phyloP scores from a whole-genome alignment of 192 early-diverging fungal genomes.

The Coemansia interrupta region DNA sequence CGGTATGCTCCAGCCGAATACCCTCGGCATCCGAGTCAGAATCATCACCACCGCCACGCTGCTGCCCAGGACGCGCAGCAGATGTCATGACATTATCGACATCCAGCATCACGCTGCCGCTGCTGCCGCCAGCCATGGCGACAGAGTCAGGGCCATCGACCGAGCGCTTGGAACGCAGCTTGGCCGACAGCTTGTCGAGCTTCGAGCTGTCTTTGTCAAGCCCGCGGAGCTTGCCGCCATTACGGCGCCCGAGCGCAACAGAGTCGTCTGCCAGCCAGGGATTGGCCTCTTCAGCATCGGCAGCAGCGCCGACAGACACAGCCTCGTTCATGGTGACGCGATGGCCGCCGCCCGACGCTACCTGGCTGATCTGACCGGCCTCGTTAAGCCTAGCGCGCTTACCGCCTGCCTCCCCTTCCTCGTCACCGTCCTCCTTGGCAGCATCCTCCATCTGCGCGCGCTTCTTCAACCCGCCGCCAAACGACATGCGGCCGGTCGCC shows the following conservation, averaged over 20 bases:
- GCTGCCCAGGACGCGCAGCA: conserved; percentile 8
- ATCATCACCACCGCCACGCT: conserved; percentile 14
- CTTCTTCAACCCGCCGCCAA: conserved; percentile 33
- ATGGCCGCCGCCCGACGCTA: conserved; percentile 54
- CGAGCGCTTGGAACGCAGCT: conserved; percentile 61
- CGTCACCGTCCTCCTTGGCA: conserved; percentile 27
- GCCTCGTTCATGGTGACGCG: conserved; percentile 59
- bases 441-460: neutral
- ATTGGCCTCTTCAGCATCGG: conserved; percentile 31
- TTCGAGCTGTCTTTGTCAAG: conserved; percentile 57
- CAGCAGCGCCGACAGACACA: conserved; percentile 40
- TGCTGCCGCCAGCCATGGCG: conserved; percentile 26
- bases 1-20: conserved; percentile 20
- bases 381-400: conserved; percentile 58
- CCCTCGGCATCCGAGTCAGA: conserved; percentile 14
- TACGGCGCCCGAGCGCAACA: conserved; percentile 14
- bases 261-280: conserved; percentile 73
- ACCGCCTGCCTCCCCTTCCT: neutral
- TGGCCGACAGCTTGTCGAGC: conserved; percentile 63
- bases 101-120: conserved; percentile 63
- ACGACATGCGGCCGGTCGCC: conserved; percentile 44
- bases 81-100: conserved; percentile 57
- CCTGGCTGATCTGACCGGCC: conserved; percentile 40
- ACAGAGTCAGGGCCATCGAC: conserved; percentile 4
- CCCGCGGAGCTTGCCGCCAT: conserved; percentile 48